Base-by-base conservation (phyloP, 192 early-diverging fungal genomes). In the Coemansia erecta region DNA sequence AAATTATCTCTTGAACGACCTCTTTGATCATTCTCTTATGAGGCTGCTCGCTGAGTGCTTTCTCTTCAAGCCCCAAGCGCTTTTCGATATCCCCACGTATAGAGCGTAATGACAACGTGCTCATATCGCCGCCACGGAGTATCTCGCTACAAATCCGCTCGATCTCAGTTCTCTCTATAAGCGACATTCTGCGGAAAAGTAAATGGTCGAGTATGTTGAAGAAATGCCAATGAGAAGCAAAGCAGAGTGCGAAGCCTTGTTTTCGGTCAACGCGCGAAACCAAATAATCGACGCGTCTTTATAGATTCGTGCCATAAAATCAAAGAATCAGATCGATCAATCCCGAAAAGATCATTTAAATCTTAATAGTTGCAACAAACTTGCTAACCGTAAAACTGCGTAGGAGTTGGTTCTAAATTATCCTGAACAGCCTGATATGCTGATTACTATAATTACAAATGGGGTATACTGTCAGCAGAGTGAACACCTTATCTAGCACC, bases 11-110 rank as follows among this genome's bases (percentile, higher is more conserved):
- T 11, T 49, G 28, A 4, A 70, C 64, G 0, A 60, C 60, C 1
- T 61, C 65, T 45, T 71, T 77, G 26, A 72, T 58, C 1, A 66
- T 28, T 46, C 56, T 10, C 31, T 79, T 79, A 56, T 66, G 69
- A 18, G 62, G 70, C 35, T 56, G 22, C 43, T 66, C 39, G 15
- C 72, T 70, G 24, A 79, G 53, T 11, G 17, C 7, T 44, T 69
- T 63, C 43, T 63, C 51, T 18, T 63, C 63, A 4, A 78, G 56
- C 0, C 65, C 58, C 52, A 78, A 6, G 23, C 51, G 47, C 40
- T 64, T 51, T 53, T 78, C 75, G 13, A 64, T 64, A 23, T 22
- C 52, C 4, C 69, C 56, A 14, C 75, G 75, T 2, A 78, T 58
- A 26, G 19, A 41, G 44, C 70, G 69, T n/a, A 60, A 61, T 0